Base-by-base conservation (phyloP, 2,329 filamentous ascomycete species). In the Scytalidium lignicola region DNA sequence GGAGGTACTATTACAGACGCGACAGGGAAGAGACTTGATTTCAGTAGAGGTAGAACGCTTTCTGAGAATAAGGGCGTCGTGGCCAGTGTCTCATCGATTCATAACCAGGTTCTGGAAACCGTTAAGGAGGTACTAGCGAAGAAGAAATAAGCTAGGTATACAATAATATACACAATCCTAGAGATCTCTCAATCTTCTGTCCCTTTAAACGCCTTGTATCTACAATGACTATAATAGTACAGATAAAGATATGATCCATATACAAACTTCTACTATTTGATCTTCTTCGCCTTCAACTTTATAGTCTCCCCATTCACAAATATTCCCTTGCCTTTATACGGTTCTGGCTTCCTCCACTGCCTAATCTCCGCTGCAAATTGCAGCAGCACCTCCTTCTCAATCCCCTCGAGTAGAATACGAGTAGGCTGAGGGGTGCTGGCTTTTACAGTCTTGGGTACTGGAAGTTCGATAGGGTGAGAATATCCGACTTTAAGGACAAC, bases 291-390 rank as follows among this genome's bases (percentile, higher is more conserved):
- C 85, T 99, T 99, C 70, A 99, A 70, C 79, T 87, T 95, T 73
- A 99, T 96, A 23, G 90, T 96, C 78, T 99, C 90, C 55, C 91
- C 90, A 65, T 97, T 95, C 62, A 99, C 85, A 67, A 97, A 99
- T 61, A 99, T 95, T 61, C 93, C 93, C 82, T 99, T 97, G 58
- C 93, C 93, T 82, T 99, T 99, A 72, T 99, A 99, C 57, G 93
- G 93, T 73, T 99, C 93, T 23, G 93, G 93, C 56, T 80, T 80
- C 65, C 93, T 85, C 92, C 92, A 97, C 70, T 76, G 80, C 60
- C 90, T 79, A 58, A 99, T 95, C 60, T 85, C 76, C 1, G 93
- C 93, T 17, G 93, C 93, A 69, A 97, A 96, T 51, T 87, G 84
- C 78, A 90, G 93, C 55, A 99, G 83, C 44, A 85, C 79, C 70